These are phyloP conservation scores for Pezicula neosporulosa DNA, from an alignment of 2,329 filamentous ascomycete species.

Conservation along the genomic window DNA sequence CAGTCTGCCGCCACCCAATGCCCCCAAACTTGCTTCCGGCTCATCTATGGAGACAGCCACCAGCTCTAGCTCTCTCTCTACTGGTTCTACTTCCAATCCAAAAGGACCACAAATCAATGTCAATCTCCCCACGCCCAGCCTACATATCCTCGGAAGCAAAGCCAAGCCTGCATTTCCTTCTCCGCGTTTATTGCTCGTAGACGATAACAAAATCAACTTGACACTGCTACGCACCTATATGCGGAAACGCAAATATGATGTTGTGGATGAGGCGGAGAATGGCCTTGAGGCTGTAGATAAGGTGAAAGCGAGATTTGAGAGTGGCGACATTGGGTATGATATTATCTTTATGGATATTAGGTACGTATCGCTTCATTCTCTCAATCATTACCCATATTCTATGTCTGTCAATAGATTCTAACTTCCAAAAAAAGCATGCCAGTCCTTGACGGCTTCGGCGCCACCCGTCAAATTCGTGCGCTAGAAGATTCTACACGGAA, in stretches of 20 bases:
- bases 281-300: slow-evolving; percentile 44
- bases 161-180: not conserved
- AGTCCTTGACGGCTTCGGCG: slow-evolving; percentile 47
- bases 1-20: no score
- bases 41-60: not conserved
- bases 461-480: slow-evolving; percentile 44
- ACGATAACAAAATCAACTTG: slow-evolving; percentile 40
- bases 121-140: not conserved
- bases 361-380: not conserved
- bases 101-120: not conserved
- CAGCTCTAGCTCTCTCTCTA: not conserved
- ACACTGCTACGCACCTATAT: slow-evolving; percentile 35
- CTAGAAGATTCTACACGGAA: slow-evolving; percentile 34
- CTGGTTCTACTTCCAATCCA: not conserved
- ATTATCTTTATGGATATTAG: slow-evolving; percentile 46
- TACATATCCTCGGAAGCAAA: not conserved
- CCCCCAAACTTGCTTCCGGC: not conserved
- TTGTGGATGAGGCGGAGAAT: slow-evolving; percentile 39
- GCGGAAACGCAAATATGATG: slow-evolving; percentile 33
- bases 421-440: slow-evolving; percentile 40
- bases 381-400: no score
- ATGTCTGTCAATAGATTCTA: no score
- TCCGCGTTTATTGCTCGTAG: slow-evolving; percentile 32
- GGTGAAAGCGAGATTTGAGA: slow-evolving; percentile 31
- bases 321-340: slow-evolving; percentile 29